Evolutionary conservation across 1,139 yeast species (phyloP), one percentile per base, ranked within the genome.

Genomic region (Nakaseomyces nivariensis): DNA sequence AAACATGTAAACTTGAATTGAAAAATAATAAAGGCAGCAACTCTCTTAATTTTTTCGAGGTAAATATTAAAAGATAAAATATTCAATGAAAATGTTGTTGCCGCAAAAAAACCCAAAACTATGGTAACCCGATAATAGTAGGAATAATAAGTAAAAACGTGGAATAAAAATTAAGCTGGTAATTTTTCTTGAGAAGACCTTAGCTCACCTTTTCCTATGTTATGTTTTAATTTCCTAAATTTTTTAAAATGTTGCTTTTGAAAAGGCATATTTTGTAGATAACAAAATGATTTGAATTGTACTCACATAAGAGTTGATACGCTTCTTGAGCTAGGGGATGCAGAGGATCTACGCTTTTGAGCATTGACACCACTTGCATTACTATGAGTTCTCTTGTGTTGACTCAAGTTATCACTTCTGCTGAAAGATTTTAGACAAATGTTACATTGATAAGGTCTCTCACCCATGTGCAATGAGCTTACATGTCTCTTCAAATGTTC

Each of bases 401-500:
- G 92, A 45, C 82, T 77, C 58, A 85, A 70, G 60, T 85, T 85
- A 64, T 85, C 95, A 17, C 85, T 76, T 54, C 95, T 73, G 55
- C 89, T 82, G 59, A 85, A 85, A 62, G 81, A 79, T 68, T 83
- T 85, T 48, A 77, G 76, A 62, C 95, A 85, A 34, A 78, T 73
- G n/a, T 72, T 69, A 67, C 95, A 85, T 56, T 74, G 79, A 66
- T 76, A 85, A 0, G 95, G 94, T 64, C 83, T 82, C 53, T 82
- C 89, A 53, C 81, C 76, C 25, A 90, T 83, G 61, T 81, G 86
- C 56, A 85, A 72, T 13, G 88, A 81, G 52, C 92, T 73, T 62
- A 81, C 79, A 62, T 85, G 95, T 52, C 95, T 74, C 63, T 82
- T 83, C 57, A 85, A 69, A 66, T 85, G 95, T 62, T 85, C 95